Percentiles rank a stretch among this genome's conserved stretches.
phyloP scores from a whole-genome alignment of 1,284 basidiomycete species.

The Blastosporella zonata region DNA sequence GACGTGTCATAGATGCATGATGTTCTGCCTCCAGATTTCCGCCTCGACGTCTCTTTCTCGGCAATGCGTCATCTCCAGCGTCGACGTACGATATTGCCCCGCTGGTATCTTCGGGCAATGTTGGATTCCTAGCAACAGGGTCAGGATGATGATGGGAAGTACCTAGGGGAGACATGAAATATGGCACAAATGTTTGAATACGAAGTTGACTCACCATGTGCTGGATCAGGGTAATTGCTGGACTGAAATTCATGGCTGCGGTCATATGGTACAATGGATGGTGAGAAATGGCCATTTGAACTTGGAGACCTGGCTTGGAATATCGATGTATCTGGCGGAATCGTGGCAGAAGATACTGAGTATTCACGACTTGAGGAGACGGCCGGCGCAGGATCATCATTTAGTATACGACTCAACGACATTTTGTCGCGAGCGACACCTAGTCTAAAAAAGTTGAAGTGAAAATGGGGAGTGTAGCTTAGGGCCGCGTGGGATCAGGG shows the following conservation, averaged over 20 bases:
- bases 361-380: constrained; percentile 23
- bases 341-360: constrained; percentile 19
- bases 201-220: constrained; percentile 6
- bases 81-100: constrained; percentile 27
- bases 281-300: constrained; percentile 18
- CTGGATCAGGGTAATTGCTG: constrained; percentile 13
- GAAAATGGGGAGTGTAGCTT: neutral
- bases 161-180: constrained; percentile 4
- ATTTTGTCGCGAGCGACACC: constrained; percentile 33
- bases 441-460: neutral
- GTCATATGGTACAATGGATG: constrained; percentile 11
- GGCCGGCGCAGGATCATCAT: constrained; percentile 52
- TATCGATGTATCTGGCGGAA: constrained; percentile 21
- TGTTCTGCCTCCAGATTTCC: constrained; percentile 54
- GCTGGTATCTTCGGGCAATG: constrained; percentile 28
- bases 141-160: constrained; percentile 13
- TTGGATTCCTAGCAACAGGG: constrained; percentile 22
- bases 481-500: constrained; percentile 29
- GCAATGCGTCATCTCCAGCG: constrained; percentile 39
- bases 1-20: constrained; percentile 48
- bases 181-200: neutral
- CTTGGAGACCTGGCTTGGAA: constrained; percentile 14
- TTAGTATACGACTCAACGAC: constrained; percentile 75
- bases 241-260: constrained; percentile 9
- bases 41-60: constrained; percentile 52